Evolutionary conservation across 2,329 filamentous ascomycete genomes (phyloP), one percentile per base, ranked within the genome.

Genomic region (Trichophyton mentagrophytes): DNA sequence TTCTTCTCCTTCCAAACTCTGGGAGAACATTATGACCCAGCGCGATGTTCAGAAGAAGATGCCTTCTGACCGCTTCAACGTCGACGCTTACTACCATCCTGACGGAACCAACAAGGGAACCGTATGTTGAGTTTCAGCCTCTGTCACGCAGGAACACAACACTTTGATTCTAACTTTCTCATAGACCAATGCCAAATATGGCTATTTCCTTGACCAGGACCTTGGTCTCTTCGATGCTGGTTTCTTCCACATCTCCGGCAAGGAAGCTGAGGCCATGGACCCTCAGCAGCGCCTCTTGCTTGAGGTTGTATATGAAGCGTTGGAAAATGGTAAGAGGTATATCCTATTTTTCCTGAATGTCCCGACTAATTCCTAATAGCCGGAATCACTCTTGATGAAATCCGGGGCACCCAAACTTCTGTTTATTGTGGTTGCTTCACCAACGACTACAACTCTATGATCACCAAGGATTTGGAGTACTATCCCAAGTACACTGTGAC

Each of bases 401-500:
- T 74, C 11, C 60, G 61, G 3, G 69, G 72, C 3, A 70, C 69
- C 2, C 64, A 66, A n/a, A 74, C 71, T 0, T 66, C 67, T 11
- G 70, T 74, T 0, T 73, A 69, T 60, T 65, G 69, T 3, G 73
- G 71, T 5, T 60, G 64, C 0, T 70, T 70, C 53, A 64, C 62
- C 38, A 46, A 63, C 5, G 73, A 76, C 57, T 74, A 74, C 59
- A 53, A 62, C 2, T 51, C 63, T 6, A 46, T 69, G 3, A 63
- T 67, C 9, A 46, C 59, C 3, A 65, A 65, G 20, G 70, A 72
- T 58, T 57, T 59, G 9, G 61, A 65, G 7, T 66, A 66, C 1
- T 57, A 71, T 20, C 66, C 66, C n/a, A 57, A 46, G 7, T 70
- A 69, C 47, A 61, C 61, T 2, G 64, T 66, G 1, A 71, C 68